Evolutionary conservation across 441 rosid species (phyloP).

Genomic region (Gossypium lobatum): DNA sequence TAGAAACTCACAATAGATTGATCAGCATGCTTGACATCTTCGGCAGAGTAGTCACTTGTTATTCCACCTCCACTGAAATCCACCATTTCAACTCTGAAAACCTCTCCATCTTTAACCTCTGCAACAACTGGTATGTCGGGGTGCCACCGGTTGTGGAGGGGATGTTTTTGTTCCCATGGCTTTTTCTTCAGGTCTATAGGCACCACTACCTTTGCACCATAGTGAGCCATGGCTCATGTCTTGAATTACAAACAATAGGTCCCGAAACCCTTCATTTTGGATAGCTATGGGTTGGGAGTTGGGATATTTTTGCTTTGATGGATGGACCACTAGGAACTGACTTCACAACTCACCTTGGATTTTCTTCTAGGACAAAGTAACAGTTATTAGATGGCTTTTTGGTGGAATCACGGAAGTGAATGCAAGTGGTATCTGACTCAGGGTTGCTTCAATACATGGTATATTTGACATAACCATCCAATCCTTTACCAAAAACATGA

Average conservation of each 20-base stretch:
- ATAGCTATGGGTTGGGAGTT: slow-evolving; percentile 4
- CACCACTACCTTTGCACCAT: slow-evolving; percentile 45
- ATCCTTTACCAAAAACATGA: background rate
- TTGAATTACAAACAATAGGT: background rate
- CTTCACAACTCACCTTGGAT: slow-evolving; percentile 1
- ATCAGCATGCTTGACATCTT: slow-evolving; percentile 48
- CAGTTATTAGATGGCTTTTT: background rate
- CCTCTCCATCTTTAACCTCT: slow-evolving; percentile 36
- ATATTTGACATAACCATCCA: background rate
- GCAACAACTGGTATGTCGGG: slow-evolving; percentile 51
- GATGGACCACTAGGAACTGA: slow-evolving; percentile 21
- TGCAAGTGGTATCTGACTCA: background rate
- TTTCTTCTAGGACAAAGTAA: slow-evolving; percentile 7
- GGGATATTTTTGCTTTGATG: background rate
- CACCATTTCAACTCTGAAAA: slow-evolving; percentile 35
- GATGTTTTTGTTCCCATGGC: slow-evolving; percentile 59
- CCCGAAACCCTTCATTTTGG: background rate
- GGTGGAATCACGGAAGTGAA: background rate
- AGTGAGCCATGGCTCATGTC: slow-evolving; percentile 24
- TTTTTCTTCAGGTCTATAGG: slow-evolving; percentile 71
- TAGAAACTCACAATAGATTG: slow-evolving; percentile 30
- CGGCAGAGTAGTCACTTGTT: slow-evolving; percentile 34
- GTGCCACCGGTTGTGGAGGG: slow-evolving; percentile 65
- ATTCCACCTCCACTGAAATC: slow-evolving; percentile 47
- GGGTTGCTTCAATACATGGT: background rate